These are phyloP conservation scores for Rhynchosporium secalis DNA, from an alignment of 2,329 filamentous ascomycete genomes.

Conservation along the genomic window DNA sequence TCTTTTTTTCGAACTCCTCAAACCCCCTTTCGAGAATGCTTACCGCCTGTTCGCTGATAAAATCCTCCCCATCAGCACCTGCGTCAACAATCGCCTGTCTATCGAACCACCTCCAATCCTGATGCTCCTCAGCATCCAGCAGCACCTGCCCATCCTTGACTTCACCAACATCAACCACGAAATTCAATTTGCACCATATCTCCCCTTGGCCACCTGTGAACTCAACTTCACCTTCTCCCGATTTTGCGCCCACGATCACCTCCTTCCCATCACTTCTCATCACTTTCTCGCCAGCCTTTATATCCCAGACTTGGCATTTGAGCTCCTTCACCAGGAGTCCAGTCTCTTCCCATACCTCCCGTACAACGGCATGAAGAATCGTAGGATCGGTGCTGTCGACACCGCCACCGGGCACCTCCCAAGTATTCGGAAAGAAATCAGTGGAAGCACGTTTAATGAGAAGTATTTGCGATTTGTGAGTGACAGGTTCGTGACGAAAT, in stretches of 20 bases:
- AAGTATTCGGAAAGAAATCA: slow-evolving; percentile 41
- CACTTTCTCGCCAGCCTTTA: neutral
- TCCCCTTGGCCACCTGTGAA: slow-evolving; percentile 6
- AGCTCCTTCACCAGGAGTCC: slow-evolving; percentile 40
- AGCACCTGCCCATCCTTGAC: slow-evolving; percentile 4
- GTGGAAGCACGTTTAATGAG: slow-evolving; percentile 22
- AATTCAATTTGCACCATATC: slow-evolving; percentile 22
- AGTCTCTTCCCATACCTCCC: slow-evolving; percentile 52
- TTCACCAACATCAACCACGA: slow-evolving; percentile 19
- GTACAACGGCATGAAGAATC: slow-evolving; percentile 47
- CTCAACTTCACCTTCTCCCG: slow-evolving; percentile 8
- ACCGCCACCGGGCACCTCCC: slow-evolving; percentile 53
- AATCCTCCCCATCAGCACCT: neutral
- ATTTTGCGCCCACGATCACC: neutral
- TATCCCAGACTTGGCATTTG: neutral
- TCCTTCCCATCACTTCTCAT: neutral
- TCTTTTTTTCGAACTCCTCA: slow-evolving; percentile 1
- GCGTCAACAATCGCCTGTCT: slow-evolving; percentile 14
- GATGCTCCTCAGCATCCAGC: slow-evolving; percentile 23
- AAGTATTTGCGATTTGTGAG: slow-evolving; percentile 1
- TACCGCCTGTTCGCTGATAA: slow-evolving; percentile 6
- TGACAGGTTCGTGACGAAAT: neutral
- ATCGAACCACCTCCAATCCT: slow-evolving; percentile 18
- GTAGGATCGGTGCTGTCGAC: slow-evolving; percentile 46
- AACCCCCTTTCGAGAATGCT: slow-evolving; percentile 5